Evolutionary conservation across 179 eudicot genomes (phyloP).

Genomic region (Gypsophila paniculata): DNA sequence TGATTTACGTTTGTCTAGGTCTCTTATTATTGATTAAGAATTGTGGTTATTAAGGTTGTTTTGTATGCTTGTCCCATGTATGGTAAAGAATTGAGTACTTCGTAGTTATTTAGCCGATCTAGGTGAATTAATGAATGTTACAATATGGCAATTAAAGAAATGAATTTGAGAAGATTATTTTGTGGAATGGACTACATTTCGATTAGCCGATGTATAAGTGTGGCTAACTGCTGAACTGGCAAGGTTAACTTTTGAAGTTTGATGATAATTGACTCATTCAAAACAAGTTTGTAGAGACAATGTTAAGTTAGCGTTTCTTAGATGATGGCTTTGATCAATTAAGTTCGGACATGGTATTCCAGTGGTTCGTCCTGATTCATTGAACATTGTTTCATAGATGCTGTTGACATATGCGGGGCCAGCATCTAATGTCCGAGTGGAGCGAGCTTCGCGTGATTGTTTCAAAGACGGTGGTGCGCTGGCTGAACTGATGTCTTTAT

Average conservation of each 20-base stretch:
- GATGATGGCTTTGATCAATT: neutral
- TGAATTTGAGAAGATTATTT: neutral
- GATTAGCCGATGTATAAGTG: neutral
- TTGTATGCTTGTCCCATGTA: neutral
- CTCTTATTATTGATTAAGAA: neutral
- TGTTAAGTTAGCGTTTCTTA: neutral
- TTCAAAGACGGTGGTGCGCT: conserved; percentile 68
- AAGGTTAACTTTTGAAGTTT: neutral
- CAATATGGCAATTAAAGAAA: neutral
- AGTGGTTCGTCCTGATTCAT: conserved; percentile 11
- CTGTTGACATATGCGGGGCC: conserved; percentile 83
- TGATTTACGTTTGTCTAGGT: neutral
- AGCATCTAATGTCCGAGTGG: conserved; percentile 75
- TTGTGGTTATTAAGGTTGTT: conserved; percentile 6
- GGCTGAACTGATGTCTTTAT: conserved; percentile 63
- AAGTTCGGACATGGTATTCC: neutral
- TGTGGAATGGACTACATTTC: neutral
- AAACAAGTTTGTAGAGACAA: neutral
- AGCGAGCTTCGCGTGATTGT: conserved; percentile 62
- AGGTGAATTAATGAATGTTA: neutral
- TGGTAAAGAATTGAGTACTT: conserved; percentile 1
- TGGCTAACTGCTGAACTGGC: neutral
- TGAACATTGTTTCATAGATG: conserved; percentile 41
- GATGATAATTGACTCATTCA: neutral
- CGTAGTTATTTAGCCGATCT: neutral